phyloP scores from a whole-genome alignment of 129 eudicot species.

The Flaveria trinervia region DNA sequence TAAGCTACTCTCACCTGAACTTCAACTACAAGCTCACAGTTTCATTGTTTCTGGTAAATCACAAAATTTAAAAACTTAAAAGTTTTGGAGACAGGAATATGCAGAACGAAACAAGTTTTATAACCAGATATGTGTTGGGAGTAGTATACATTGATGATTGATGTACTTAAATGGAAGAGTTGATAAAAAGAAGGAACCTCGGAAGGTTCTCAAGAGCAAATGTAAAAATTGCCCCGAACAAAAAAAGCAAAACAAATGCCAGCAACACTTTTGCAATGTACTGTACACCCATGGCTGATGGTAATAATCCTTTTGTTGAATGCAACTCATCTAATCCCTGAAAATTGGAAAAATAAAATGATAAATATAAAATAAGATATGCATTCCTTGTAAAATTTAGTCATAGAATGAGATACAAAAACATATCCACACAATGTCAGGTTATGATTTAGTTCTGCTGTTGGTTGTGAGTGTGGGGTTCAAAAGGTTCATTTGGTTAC shows the following conservation, averaged over 20 bases:
- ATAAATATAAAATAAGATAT: neutral
- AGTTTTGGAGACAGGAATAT: slow-evolving; percentile 16
- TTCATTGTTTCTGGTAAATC: slow-evolving; percentile 1
- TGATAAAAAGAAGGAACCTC: slow-evolving; percentile 45
- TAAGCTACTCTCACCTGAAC: neutral
- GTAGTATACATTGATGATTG: slow-evolving; percentile 14
- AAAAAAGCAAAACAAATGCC: slow-evolving; percentile 58
- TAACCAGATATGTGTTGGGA: slow-evolving; percentile 16
- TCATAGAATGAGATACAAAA: neutral
- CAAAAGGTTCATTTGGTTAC: neutral
- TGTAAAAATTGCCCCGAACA: slow-evolving; percentile 67
- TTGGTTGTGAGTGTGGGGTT: neutral
- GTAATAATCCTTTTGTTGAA: slow-evolving; percentile 31
- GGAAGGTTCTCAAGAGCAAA: slow-evolving; percentile 81
- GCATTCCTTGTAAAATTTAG: slow-evolving; percentile 1
- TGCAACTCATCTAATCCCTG: slow-evolving; percentile 46
- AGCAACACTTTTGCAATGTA: slow-evolving; percentile 70
- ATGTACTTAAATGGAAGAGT: slow-evolving; percentile 44
- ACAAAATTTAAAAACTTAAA: neutral
- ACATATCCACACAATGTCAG: neutral
- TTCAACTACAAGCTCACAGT: neutral
- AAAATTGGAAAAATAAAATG: slow-evolving; percentile 13
- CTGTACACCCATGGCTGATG: slow-evolving; percentile 34
- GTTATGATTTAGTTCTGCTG: neutral
- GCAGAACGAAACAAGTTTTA: slow-evolving; percentile 14